These are phyloP conservation scores for Lotus japonicus DNA, from an alignment of 306 rosid genomes.

Conservation along the genomic window DNA sequence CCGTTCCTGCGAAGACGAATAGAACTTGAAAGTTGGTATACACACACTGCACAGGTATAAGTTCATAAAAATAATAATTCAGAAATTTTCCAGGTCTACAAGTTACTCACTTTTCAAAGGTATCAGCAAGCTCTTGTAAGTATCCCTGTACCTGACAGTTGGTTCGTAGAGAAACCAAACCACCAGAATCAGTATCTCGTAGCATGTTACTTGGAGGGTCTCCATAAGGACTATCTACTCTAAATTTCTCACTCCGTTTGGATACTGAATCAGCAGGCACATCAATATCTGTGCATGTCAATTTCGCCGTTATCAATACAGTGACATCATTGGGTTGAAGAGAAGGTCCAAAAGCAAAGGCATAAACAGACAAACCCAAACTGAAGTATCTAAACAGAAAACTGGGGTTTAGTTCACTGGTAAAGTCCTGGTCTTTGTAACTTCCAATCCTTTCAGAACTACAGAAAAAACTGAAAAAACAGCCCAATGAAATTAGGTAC, in stretches of 20 bases:
- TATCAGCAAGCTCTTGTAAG: constrained; percentile 89
- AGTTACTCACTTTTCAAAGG: constrained; percentile 62
- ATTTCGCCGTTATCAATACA: constrained; percentile 8
- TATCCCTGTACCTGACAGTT: constrained; percentile 93
- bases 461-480: not conserved
- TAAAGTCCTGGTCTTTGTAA: constrained; percentile 5
- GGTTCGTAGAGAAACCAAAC: constrained; percentile 66
- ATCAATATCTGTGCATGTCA: constrained; percentile 51
- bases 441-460: not conserved
- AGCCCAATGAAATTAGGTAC: not conserved
- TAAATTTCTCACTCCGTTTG: constrained; percentile 45
- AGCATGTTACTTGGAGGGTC: constrained; percentile 40
- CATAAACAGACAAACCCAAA: not conserved
- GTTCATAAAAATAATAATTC: not conserved
- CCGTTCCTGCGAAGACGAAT: constrained; percentile 57
- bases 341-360: constrained; percentile 3
- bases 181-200: constrained; percentile 43
- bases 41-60: constrained; percentile 6
- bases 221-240: constrained; percentile 50
- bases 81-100: not conserved
- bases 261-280: constrained; percentile 47
- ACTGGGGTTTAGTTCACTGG: constrained; percentile 8
- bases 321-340: constrained; percentile 12
- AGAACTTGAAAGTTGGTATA: constrained; percentile 17
- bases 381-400: constrained; percentile 7